Evolutionary conservation across 805 yeast genomes (phyloP).

Genomic region (Groenewaldozyma tartarivorans): DNA sequence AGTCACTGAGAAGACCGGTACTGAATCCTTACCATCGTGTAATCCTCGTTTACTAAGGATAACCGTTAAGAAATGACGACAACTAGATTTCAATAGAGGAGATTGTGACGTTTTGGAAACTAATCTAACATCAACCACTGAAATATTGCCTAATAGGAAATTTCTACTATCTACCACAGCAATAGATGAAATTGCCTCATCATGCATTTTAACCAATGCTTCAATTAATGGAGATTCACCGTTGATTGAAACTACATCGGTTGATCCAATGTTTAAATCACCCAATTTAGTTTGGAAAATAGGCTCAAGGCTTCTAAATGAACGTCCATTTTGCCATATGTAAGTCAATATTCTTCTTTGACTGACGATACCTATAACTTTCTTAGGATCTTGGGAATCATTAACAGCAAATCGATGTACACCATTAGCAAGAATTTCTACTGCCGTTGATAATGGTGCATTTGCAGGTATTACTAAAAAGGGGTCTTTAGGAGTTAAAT

Average conservation of each 20-base stretch:
- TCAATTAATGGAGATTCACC: conserved; percentile 85
- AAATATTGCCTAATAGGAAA: conserved; percentile 79
- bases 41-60: conserved; percentile 82
- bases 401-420: conserved; percentile 88
- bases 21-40: conserved; percentile 90
- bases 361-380: conserved; percentile 74
- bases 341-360: conserved; percentile 81
- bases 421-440: conserved; percentile 86
- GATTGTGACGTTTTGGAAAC: conserved; percentile 84
- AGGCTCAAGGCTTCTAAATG: conserved; percentile 73
- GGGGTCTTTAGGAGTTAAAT: conserved; percentile 79
- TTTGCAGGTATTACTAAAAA: conserved; percentile 66
- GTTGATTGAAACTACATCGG: conserved; percentile 48
- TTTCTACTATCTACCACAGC: conserved; percentile 82
- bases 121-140: conserved; percentile 86
- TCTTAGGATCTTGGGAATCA: conserved; percentile 36
- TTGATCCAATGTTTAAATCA: conserved; percentile 65
- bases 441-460: conserved; percentile 54
- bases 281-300: conserved; percentile 58
- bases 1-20: conserved; percentile 92
- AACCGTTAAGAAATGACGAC: conserved; percentile 79
- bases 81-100: conserved; percentile 68
- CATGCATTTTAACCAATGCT: conserved; percentile 79
- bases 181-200: conserved; percentile 73
- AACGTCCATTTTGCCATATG: conserved; percentile 87